A percentile compares a stretch with the other conserved stretches of the same genome.
Evolutionary conservation across 257 asterid genomes (phyloP).

Genomic region (Agastache rugosa): DNA sequence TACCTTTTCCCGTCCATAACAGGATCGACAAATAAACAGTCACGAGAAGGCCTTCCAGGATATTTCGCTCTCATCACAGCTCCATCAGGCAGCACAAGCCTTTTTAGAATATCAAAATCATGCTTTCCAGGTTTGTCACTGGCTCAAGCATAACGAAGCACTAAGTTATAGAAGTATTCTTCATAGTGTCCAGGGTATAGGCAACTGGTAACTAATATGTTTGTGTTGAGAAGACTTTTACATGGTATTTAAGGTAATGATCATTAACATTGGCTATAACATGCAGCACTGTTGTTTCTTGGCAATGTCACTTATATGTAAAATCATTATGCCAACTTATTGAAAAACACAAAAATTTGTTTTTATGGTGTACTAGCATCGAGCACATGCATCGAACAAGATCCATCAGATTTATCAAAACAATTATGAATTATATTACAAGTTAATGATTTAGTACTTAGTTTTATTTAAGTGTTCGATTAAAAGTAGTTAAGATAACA

Average conservation of each 20-base stretch:
- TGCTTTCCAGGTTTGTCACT: slow-evolving; percentile 71
- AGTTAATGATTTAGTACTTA: too few species aligned
- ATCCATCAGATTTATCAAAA: neutral
- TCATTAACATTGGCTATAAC: neutral
- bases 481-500: too few species aligned
- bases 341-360: neutral
- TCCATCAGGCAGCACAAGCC: slow-evolving; percentile 67
- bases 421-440: too few species aligned
- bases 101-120: slow-evolving; percentile 55
- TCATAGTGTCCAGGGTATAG: neutral
- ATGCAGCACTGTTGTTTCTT: neutral
- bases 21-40: slow-evolving; percentile 60
- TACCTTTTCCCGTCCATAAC: slow-evolving; percentile 62
- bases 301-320: too few species aligned
- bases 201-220: neutral
- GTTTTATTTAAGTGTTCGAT: too few species aligned
- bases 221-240: neutral
- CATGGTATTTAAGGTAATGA: neutral
- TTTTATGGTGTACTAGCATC: neutral
- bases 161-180: slow-evolving; percentile 10
- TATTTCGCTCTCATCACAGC: slow-evolving; percentile 58
- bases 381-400: neutral
- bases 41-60: slow-evolving; percentile 60
- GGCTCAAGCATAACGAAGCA: slow-evolving; percentile 12
- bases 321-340: neutral